Percentiles rank a stretch among this genome's conserved stretches.
These are phyloP conservation scores for Besnoitia besnoiti DNA, from an alignment of 169 alveolate species.

Conservation along the genomic window DNA sequence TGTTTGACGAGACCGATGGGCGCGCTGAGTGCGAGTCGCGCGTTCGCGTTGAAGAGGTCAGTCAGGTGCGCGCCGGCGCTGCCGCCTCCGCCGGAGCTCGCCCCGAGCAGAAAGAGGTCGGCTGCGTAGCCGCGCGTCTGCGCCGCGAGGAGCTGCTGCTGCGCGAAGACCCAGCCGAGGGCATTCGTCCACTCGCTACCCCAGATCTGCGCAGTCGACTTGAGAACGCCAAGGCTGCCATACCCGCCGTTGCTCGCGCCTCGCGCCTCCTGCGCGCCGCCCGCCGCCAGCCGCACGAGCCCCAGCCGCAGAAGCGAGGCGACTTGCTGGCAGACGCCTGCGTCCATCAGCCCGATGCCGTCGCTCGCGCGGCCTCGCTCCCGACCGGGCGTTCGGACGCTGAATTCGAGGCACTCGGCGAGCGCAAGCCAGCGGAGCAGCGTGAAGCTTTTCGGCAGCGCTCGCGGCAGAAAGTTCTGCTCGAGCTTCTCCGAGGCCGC, in stretches of 20 bases:
- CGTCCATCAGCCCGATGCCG: not conserved
- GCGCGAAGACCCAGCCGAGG: conserved; percentile 18
- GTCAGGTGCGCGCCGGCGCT: not conserved
- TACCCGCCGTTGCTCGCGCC: conserved; percentile 24
- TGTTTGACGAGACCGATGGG: conserved; percentile 15
- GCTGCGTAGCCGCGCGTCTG: not conserved
- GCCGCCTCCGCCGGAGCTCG: not conserved
- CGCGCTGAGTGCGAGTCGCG: conserved; percentile 4
- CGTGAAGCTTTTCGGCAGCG: conserved; percentile 41
- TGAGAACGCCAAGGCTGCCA: not conserved
- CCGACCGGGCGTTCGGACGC: not conserved
- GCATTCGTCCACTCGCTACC: conserved; percentile 29
- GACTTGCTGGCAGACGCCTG: conserved; percentile 43
- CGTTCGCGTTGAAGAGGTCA: not conserved
- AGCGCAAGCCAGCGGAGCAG: conserved; percentile 47
- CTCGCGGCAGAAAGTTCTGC: conserved; percentile 23
- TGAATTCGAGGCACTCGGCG: conserved; percentile 64
- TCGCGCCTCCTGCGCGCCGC: conserved; percentile 25
- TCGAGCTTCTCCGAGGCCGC: not conserved
- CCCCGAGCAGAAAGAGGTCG: not conserved
- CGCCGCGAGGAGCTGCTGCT: conserved; percentile 16
- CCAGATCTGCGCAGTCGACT: not conserved
- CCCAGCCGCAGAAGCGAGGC: conserved; percentile 57
- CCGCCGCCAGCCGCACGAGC: conserved; percentile 17
- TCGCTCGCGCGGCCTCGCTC: conserved; percentile 15